phyloP scores from a whole-genome alignment of 345 rosid genomes.

The Euphorbia tirucalli region DNA sequence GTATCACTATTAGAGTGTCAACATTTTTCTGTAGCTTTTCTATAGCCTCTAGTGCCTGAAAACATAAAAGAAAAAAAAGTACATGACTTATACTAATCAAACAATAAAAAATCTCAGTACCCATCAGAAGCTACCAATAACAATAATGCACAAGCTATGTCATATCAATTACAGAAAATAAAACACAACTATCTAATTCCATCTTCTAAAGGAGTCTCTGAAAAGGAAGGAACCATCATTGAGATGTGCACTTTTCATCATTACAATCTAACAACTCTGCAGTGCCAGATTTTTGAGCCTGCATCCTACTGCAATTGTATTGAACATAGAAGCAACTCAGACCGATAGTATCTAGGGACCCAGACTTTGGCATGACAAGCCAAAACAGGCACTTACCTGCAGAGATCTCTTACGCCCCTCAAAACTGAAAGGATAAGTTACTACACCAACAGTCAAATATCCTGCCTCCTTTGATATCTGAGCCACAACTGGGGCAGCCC shows the following conservation, averaged over 20 bases:
- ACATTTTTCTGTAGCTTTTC: slow-evolving; percentile 94
- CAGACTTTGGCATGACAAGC: neutral
- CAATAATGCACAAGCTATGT: neutral
- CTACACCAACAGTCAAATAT: slow-evolving; percentile 95
- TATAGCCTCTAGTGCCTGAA: slow-evolving; percentile 93
- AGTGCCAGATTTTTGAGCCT: no score
- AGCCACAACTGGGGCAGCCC: slow-evolving; percentile 99
- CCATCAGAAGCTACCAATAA: neutral
- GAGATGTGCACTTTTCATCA: neutral
- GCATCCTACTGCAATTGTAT: neutral
- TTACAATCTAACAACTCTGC: no score
- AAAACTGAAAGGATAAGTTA: slow-evolving; percentile 96
- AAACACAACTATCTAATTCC: neutral
- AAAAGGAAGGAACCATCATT: no score
- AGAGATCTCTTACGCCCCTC: slow-evolving; percentile 95
- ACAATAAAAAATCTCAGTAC: neutral
- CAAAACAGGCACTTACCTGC: slow-evolving; percentile 51
- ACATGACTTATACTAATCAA: neutral
- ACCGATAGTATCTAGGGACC: neutral
- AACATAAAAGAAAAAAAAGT: slow-evolving; percentile 11
- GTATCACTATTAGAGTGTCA: slow-evolving; percentile 92
- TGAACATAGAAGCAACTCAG: neutral
- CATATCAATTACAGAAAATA: neutral
- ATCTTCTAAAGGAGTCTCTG: neutral
- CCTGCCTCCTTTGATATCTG: slow-evolving; percentile 91